Conservation (phyloP, 2,329 filamentous ascomycete species). For the Fusarium nodosum region DNA sequence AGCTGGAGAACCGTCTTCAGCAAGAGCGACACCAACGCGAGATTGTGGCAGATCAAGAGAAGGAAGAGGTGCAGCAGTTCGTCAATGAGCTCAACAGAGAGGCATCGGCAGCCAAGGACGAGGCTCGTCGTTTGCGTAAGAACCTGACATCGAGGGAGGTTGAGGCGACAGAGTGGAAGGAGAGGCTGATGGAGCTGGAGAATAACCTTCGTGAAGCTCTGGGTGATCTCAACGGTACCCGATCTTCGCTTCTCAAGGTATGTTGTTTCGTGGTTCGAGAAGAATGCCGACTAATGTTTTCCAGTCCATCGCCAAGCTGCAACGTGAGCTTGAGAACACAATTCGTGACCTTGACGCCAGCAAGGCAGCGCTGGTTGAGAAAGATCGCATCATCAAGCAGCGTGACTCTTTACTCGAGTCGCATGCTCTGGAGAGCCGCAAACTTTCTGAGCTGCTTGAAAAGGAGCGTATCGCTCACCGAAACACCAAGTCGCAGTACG, state of each 20-base stretch:
- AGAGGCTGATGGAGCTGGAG: constrained; percentile 89
- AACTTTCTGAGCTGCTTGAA: constrained; percentile 88
- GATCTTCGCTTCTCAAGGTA: constrained; percentile 86
- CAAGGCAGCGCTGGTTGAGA: constrained; percentile 85
- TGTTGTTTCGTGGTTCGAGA: constrained; percentile 33
- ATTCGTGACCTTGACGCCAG: constrained; percentile 84
- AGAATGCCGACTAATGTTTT: constrained; percentile 32
- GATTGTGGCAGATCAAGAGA: constrained; percentile 86
- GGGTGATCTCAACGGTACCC: constrained; percentile 87
- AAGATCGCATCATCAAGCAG: constrained; percentile 89
- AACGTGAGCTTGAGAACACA: constrained; percentile 87
- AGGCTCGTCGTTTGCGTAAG: constrained; percentile 84
- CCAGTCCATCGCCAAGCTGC: constrained; percentile 86
- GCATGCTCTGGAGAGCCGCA: constrained; percentile 86
- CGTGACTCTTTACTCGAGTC: constrained; percentile 90
- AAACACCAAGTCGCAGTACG: constrained; percentile 88
- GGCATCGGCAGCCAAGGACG: constrained; percentile 84
- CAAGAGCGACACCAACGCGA: constrained; percentile 90
- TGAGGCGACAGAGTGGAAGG: constrained; percentile 91
- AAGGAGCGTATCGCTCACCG: constrained; percentile 89
- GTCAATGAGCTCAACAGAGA: constrained; percentile 94
- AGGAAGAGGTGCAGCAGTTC: constrained; percentile 93
- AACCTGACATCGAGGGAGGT: constrained; percentile 85
- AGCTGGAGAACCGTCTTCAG: constrained; percentile 80
- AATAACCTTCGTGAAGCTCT: constrained; percentile 88